A percentile compares a stretch with the other conserved stretches of the same genome.
Evolutionary conservation across 2,329 filamentous ascomycete genomes (phyloP).

Genomic region (Verticillium tricorpus): DNA sequence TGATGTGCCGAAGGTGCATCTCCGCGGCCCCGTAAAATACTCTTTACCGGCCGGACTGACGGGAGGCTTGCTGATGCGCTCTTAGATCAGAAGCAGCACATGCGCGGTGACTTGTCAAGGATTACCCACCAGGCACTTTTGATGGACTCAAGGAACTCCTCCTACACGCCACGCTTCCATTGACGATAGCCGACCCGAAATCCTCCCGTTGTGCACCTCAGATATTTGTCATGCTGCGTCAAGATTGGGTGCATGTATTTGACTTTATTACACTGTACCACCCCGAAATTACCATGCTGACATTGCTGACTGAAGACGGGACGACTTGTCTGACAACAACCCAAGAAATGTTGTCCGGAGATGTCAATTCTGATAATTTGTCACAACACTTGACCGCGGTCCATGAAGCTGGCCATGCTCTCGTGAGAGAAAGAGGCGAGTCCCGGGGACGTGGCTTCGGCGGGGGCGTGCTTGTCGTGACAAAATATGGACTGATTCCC

Average conservation of each 20-base stretch:
- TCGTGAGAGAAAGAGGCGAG: neutral
- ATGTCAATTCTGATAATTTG: neutral
- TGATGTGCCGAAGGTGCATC: constrained; percentile 1
- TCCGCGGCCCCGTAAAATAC: constrained; percentile 1
- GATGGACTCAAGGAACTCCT: too few species aligned
- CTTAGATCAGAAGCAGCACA: too few species aligned
- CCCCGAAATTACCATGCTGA: too few species aligned
- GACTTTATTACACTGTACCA: too few species aligned
- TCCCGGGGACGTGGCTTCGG: neutral
- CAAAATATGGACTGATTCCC: constrained; percentile 1
- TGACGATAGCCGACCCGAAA: too few species aligned
- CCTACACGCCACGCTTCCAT: too few species aligned
- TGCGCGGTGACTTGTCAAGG: too few species aligned
- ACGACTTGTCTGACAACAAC: neutral
- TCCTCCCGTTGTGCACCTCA: neutral
- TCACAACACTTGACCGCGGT: neutral
- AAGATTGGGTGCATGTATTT: too few species aligned
- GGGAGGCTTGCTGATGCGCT: neutral
- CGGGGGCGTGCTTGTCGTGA: neutral
- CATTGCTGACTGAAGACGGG: too few species aligned
- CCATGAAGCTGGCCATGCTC: neutral
- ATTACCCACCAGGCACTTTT: too few species aligned
- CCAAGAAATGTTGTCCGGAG: neutral
- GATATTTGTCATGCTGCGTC: neutral
- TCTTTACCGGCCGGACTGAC: neutral